These are phyloP conservation scores for Ananas comosus DNA, from an alignment of 176 grass and related monocot species.

Conservation along the genomic window DNA sequence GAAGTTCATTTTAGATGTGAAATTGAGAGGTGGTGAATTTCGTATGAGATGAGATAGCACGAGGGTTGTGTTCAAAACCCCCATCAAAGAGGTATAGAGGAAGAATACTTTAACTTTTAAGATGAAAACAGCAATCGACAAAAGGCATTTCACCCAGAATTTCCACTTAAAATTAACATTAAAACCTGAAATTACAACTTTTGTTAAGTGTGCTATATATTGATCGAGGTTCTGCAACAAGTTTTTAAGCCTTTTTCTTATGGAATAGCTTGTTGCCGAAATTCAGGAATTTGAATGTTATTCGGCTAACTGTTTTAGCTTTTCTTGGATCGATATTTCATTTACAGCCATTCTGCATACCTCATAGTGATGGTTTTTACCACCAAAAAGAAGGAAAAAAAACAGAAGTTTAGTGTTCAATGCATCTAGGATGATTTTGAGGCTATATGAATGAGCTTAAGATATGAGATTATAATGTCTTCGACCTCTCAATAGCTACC, in stretches of 20 bases:
- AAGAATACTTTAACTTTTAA: not conserved
- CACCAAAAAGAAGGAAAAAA: not conserved
- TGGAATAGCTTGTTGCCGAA: not conserved
- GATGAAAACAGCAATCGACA: not conserved
- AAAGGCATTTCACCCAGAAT: not conserved
- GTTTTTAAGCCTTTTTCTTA: not conserved
- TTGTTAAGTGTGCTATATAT: not conserved
- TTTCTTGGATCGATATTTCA: not conserved
- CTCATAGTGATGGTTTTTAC: not conserved
- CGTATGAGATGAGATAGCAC: no score
- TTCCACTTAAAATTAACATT: not conserved
- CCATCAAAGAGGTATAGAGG: not conserved
- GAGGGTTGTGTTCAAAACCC: no score
- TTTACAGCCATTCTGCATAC: not conserved
- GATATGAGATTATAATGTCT: not conserved
- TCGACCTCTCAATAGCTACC: not conserved
- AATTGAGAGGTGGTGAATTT: no score
- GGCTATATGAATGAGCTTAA: not conserved
- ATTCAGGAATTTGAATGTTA: not conserved
- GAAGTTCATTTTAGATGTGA: no score
- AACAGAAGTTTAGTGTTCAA: no score
- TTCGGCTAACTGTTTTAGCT: not conserved
- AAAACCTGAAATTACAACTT: not conserved
- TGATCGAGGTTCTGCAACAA: not conserved
- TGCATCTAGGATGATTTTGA: not conserved